Conservation (phyloP, 129 eudicot species). For the Chrysanthemum lavandulifolium region DNA sequence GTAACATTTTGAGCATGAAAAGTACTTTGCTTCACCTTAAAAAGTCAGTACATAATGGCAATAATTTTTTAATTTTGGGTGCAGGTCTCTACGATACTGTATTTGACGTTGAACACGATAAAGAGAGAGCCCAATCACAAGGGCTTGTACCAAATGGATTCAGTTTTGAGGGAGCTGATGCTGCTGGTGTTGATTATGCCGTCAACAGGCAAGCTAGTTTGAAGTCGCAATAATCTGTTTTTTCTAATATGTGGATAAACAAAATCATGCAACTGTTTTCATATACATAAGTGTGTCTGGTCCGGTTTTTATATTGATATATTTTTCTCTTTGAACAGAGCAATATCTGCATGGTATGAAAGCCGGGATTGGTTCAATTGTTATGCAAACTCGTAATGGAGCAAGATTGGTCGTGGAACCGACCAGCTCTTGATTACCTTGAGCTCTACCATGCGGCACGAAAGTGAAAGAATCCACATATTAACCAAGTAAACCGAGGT, state of each 20-base stretch:
- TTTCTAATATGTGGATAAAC: background rate
- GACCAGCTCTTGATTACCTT: slow-evolving; percentile 95
- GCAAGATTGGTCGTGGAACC: slow-evolving; percentile 99
- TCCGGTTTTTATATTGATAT: background rate
- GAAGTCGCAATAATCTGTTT: background rate
- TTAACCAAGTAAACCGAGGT: slow-evolving; percentile 21
- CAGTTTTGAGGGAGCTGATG: slow-evolving; percentile 94
- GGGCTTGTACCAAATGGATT: slow-evolving; percentile 96
- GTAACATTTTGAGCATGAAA: background rate
- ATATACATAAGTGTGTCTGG: background rate
- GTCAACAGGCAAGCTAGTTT: slow-evolving; percentile 59
- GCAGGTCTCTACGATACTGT: slow-evolving; percentile 95
- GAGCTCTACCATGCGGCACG: slow-evolving; percentile 96
- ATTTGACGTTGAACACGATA: slow-evolving; percentile 93
- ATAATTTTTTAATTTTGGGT: slow-evolving; percentile 10
- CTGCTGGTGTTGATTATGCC: slow-evolving; percentile 97
- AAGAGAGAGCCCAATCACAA: slow-evolving; percentile 80
- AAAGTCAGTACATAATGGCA: background rate
- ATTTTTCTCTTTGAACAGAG: slow-evolving; percentile 41
- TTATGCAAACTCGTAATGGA: slow-evolving; percentile 92
- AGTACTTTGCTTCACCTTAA: background rate
- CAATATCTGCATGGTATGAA: slow-evolving; percentile 87
- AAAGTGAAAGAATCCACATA: slow-evolving; percentile 35
- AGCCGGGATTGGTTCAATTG: slow-evolving; percentile 81
- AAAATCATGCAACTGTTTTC: background rate